Evolutionary conservation across 2,329 filamentous ascomycete species (phyloP).

Genomic region (Neoarthrinium moseri): DNA sequence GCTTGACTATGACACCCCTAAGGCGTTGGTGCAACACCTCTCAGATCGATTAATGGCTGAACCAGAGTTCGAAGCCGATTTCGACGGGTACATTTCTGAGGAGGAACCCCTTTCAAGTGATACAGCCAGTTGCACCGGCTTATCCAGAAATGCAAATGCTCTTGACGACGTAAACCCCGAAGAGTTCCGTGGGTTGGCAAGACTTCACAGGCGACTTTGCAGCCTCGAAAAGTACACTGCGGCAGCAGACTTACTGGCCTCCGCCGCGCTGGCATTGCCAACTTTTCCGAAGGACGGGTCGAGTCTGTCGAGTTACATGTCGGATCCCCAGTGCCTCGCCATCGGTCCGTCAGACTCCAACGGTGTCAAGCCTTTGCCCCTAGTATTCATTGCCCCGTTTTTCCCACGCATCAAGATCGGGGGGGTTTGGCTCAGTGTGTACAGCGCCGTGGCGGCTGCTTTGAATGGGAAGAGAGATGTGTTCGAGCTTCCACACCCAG

Average conservation of each 20-base stretch:
- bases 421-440: neutral
- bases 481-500: conserved; percentile 6
- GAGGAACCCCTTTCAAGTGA: neutral
- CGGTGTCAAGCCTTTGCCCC: neutral
- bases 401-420: conserved; percentile 9
- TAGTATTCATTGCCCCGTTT: conserved; percentile 7
- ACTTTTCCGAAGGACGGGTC: conserved; percentile 3
- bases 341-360: neutral
- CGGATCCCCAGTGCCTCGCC: conserved; percentile 7
- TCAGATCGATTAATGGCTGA: conserved; percentile 1
- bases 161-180: neutral
- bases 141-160: neutral
- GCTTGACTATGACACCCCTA: conserved; percentile 7
- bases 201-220: conserved; percentile 6
- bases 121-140: neutral
- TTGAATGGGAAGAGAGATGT: conserved; percentile 5
- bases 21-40: conserved; percentile 4
- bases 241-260: conserved; percentile 7
- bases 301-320: neutral
- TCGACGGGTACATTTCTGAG: neutral
- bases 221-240: conserved; percentile 6
- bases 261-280: conserved; percentile 7
- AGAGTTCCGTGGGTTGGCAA: conserved; percentile 5
- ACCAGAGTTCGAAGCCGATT: conserved; percentile 1
- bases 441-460: conserved; percentile 4